Evolutionary conservation across 805 yeast genomes (phyloP).

Genomic region (Metschnikowia arizonensis): DNA sequence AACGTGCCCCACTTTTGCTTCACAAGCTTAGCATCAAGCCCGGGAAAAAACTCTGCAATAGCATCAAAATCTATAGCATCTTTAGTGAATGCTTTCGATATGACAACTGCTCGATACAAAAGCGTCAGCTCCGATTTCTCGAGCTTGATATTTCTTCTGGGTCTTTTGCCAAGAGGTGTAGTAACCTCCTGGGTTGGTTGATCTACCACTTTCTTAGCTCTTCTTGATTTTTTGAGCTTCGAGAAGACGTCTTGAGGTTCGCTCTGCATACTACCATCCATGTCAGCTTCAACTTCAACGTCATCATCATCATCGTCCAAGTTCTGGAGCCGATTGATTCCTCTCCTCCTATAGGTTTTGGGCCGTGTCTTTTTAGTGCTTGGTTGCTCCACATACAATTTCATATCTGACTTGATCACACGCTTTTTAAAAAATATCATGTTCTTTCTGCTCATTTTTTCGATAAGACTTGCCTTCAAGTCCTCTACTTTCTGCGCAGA

Average conservation of each 20-base stretch:
- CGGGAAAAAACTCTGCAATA: conserved; percentile 49
- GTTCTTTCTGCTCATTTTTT: conserved; percentile 8
- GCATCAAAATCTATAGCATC: conserved; percentile 62
- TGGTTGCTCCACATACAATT: conserved; percentile 14
- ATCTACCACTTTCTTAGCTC: conserved; percentile 14
- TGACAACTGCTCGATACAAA: conserved; percentile 61
- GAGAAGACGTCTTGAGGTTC: conserved; percentile 10
- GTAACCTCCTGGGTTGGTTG: conserved; percentile 7
- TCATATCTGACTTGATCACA: conserved; percentile 14
- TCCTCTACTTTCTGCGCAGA: conserved; percentile 26
- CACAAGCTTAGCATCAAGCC: conserved; percentile 40
- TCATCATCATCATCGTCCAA: conserved; percentile 12
- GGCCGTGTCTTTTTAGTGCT: conserved; percentile 2
- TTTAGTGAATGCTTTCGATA: conserved; percentile 56
- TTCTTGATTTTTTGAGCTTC: conserved; percentile 11
- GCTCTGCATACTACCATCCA: not conserved
- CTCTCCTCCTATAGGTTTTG: conserved; percentile 6
- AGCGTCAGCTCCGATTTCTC: conserved; percentile 48
- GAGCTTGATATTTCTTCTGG: conserved; percentile 23
- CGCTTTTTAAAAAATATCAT: conserved; percentile 11
- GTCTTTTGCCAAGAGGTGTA: conserved; percentile 8
- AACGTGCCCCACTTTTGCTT: conserved; percentile 69
- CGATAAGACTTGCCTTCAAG: conserved; percentile 19
- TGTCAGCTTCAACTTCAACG: conserved; percentile 7
- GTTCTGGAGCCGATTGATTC: conserved; percentile 12